phyloP scores from a whole-genome alignment of 1,284 basidiomycete genomes.

The Schizophyllum commune region DNA sequence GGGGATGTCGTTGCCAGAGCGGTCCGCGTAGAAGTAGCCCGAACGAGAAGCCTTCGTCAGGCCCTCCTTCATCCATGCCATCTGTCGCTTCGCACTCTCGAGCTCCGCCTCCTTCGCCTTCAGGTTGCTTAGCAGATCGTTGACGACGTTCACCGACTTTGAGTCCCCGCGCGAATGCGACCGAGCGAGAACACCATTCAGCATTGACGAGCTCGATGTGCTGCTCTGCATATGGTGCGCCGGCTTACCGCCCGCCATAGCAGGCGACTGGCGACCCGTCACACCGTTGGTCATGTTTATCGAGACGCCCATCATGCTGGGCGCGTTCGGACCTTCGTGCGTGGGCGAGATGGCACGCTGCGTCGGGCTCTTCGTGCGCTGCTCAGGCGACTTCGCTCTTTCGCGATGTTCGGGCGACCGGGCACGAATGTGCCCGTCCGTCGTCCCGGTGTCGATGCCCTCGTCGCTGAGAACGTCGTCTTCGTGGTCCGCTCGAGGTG shows the following conservation, averaged over 20 bases:
- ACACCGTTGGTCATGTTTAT: constrained; percentile 34
- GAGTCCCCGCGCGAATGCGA: constrained; percentile 26
- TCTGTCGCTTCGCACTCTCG: constrained; percentile 70
- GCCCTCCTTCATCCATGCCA: constrained; percentile 83
- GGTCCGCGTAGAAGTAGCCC: constrained; percentile 73
- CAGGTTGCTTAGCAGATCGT: constrained; percentile 70
- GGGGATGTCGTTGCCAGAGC: constrained; percentile 28
- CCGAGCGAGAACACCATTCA: constrained; percentile 38
- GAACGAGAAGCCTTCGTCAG: constrained; percentile 71
- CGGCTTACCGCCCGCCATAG: constrained; percentile 20
- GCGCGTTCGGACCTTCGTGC: constrained; percentile 30
- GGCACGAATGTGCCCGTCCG: background rate
- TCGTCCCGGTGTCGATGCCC: constrained; percentile 28
- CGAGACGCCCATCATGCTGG: constrained; percentile 47
- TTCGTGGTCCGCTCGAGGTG: constrained; percentile 62
- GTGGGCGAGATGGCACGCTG: constrained; percentile 52
- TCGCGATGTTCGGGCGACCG: constrained; percentile 37
- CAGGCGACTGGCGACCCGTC: constrained; percentile 54
- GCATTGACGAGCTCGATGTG: constrained; percentile 44
- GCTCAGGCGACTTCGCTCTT: constrained; percentile 48
- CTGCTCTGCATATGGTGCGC: background rate
- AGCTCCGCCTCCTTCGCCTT: constrained; percentile 78
- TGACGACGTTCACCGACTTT: constrained; percentile 57
- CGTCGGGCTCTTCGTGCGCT: constrained; percentile 56
- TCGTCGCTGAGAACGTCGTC: constrained; percentile 34